Evolutionary conservation across 2,329 filamentous ascomycete genomes (phyloP), one percentile per base, ranked within the genome.

Genomic region (Neofusicoccum laricinum): DNA sequence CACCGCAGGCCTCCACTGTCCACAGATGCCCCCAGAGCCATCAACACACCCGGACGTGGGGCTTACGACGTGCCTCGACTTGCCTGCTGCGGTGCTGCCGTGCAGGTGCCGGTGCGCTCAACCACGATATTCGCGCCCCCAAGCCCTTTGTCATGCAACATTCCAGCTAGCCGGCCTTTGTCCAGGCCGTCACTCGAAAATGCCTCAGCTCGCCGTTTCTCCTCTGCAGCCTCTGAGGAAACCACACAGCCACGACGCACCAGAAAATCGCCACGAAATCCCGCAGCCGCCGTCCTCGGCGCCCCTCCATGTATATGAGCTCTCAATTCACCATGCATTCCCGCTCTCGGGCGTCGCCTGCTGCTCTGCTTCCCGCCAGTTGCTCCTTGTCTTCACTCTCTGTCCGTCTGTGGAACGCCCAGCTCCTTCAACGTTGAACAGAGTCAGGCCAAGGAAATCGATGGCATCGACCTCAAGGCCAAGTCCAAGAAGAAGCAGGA

Each of bases 351-450:
- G 34, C 14, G 3, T 11, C 14, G 25, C 40, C 17, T 38, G 4
- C 46, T 36, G 40, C 41, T 19, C 25, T 59, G 55, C 12, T 19
- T 32, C n/a, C 38, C 32, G 14, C 17, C 51, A 14, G 34, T 30
- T 21, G 6, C 36, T 55, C 19, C 34, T 43, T 19, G 21, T 19
- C 25, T 30, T 30, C 49, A 19, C 49, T 36, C 25, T 30, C 25
- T 41, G 34, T 25, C 7, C 15, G 19, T 14, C 30, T 8, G 36
- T 30, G 51, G 21, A 46, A 36, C 7, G 8, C 40, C 55, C 41
- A 71, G 71, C 11, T 81, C 79, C 1, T 81, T 80, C 66, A 78
- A 79, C 65, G 76, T 81, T 63, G 77, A 73, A 65, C 69, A 76
- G 66, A 69, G 64, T 61, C 71, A 72, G 41, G 67, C 70, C 19